Percentiles rank a stretch among this genome's conserved stretches.
These are phyloP conservation scores for Trichoderma citrinoviride DNA, from an alignment of 2,329 filamentous ascomycete species.

Conservation along the genomic window DNA sequence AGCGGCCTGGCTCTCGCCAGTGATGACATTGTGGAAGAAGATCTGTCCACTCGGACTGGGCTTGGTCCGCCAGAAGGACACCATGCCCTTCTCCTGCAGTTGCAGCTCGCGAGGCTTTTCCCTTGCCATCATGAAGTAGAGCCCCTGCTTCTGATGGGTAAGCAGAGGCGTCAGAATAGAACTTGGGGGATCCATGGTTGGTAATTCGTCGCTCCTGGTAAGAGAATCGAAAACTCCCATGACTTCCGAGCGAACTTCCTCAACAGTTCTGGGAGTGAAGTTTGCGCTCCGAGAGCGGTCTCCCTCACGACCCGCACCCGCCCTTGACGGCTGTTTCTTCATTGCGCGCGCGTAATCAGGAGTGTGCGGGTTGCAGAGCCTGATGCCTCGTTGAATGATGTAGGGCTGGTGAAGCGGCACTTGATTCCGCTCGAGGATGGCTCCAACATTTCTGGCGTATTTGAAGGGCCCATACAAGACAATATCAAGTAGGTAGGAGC, in stretches of 20 bases:
- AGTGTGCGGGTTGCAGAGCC: slow-evolving; percentile 74
- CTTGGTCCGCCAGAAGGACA: slow-evolving; percentile 74
- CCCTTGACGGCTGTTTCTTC: slow-evolving; percentile 27
- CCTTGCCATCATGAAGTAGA: slow-evolving; percentile 79
- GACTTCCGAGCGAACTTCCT: slow-evolving; percentile 84
- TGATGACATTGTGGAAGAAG: slow-evolving; percentile 81
- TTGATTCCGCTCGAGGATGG: slow-evolving; percentile 59
- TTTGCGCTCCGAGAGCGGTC: slow-evolving; percentile 30
- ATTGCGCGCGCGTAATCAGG: slow-evolving; percentile 46
- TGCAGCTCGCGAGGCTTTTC: slow-evolving; percentile 65
- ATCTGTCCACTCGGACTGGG: slow-evolving; percentile 50
- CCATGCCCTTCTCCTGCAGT: slow-evolving; percentile 58
- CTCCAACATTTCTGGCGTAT: slow-evolving; percentile 63
- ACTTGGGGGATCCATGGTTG: slow-evolving; percentile 64
- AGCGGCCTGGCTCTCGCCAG: slow-evolving; percentile 59
- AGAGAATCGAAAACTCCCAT: slow-evolving; percentile 85
- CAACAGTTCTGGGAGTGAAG: slow-evolving; percentile 60
- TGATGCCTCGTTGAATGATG: slow-evolving; percentile 64
- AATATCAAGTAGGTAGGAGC: slow-evolving; percentile 62
- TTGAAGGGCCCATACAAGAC: slow-evolving; percentile 77
- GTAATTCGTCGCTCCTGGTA: slow-evolving; percentile 70
- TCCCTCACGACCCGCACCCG: slow-evolving; percentile 30
- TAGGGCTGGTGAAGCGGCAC: slow-evolving; percentile 66
- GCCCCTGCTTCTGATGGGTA: slow-evolving; percentile 83
- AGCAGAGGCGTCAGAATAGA: slow-evolving; percentile 67